Evolutionary conservation across 2,329 filamentous ascomycete genomes (phyloP), one percentile per base, ranked within the genome.

Genomic region (Cryphonectria japonica): DNA sequence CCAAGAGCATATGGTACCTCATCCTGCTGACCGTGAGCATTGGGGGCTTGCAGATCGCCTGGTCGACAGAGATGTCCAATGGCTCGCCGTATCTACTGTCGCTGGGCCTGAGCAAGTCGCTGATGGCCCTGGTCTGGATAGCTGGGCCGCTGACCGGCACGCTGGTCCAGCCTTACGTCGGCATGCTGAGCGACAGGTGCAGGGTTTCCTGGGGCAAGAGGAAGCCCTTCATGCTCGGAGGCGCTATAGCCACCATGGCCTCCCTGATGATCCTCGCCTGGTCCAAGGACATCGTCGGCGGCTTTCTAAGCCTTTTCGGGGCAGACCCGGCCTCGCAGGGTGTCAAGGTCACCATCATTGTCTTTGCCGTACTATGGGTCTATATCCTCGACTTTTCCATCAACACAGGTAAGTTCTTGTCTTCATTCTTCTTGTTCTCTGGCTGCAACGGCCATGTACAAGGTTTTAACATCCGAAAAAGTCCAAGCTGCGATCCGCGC

Each of bases 331-430:
- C 90, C 54, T 93, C 91, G 0, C 76, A 86, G 9, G 88, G 85
- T 2, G 91, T 92, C 62, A 91, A 89, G 77, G 86, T 85, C 3
- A 83, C 85, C 59, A 88, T 92, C 64, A 95, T 97, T 75, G 83
- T 93, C 43, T 86, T 93, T 70, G 95, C 95, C 9, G 94, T 97
- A 7, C 78, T 94, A 41, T 92, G 94, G 83, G 92, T 98, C 76
- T 98, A 97, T 81, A 85, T 96, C 66, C 87, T 98, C 66, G 95
- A 98, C 80, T 96, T 98, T 80, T 90, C 95, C 76, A 96, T 98
- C 83, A 98, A 98, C 81, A 96, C 95, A 70, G 91, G 91, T 92
- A 82, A 76, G 85, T 80, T 72, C 46, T 22, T 60, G 66, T 64
- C 13, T 34, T n/a, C 4, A 32, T 39, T 66, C 8, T 16, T 39